Evolutionary conservation across 2,329 filamentous ascomycete genomes (phyloP).

Genomic region (Conoideocrella luteorostrata): DNA sequence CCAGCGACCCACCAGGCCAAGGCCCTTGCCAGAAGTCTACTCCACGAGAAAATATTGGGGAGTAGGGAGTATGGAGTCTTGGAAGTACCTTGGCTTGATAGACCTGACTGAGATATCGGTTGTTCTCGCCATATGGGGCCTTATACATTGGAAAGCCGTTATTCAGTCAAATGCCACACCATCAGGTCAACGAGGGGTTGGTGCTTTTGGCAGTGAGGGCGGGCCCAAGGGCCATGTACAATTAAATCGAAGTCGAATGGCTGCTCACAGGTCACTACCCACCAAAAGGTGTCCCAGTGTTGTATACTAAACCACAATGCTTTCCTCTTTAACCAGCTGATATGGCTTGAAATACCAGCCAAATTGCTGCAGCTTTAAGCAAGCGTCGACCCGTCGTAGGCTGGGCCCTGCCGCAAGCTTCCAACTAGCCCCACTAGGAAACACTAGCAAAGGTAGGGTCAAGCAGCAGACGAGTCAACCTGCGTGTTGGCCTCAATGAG

Average conservation of each 20-base stretch:
- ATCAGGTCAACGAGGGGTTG: neutral
- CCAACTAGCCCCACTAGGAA: neutral
- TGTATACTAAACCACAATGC: neutral
- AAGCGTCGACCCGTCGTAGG: neutral
- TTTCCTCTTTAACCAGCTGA: neutral
- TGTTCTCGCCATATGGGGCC: neutral
- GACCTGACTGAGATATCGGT: neutral
- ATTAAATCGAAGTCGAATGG: too few relatives aligned
- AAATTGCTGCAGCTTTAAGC: neutral
- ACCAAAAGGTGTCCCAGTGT: too few relatives aligned
- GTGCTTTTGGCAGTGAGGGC: neutral
- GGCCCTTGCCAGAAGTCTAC: neutral
- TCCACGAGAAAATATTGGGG: too few relatives aligned
- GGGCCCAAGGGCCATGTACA: too few relatives aligned
- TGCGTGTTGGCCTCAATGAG: constrained; percentile 1
- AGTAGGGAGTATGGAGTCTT: neutral
- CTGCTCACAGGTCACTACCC: too few relatives aligned
- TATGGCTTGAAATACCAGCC: neutral
- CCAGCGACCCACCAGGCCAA: neutral
- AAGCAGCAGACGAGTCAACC: neutral
- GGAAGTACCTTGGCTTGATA: neutral
- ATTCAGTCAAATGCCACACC: neutral
- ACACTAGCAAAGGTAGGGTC: constrained; percentile 1
- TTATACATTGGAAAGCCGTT: neutral
- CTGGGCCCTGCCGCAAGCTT: neutral